A percentile compares a stretch with the other conserved stretches of the same genome.
phyloP scores from a whole-genome alignment of 192 early-diverging fungal species.

The Coemansia sp. region DNA sequence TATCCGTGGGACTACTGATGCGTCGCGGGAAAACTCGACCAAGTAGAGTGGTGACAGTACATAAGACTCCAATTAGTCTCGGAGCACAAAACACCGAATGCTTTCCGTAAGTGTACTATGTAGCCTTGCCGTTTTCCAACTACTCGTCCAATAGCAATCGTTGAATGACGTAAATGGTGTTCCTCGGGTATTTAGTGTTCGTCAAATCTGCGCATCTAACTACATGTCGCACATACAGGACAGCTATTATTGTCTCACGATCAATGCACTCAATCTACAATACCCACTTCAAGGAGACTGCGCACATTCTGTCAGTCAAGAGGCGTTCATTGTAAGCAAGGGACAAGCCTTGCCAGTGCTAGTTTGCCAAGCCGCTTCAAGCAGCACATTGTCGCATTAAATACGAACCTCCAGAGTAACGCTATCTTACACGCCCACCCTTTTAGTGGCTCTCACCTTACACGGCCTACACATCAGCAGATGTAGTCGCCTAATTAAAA shows the following conservation, averaged over 20 bases:
- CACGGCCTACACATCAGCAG: background rate
- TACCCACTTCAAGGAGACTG: background rate
- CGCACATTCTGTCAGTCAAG: background rate
- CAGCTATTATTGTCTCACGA: background rate
- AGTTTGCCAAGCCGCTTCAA: background rate
- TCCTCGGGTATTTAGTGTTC: too few species aligned
- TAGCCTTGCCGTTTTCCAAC: too few species aligned
- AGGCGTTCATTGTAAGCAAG: background rate
- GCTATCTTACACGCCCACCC: background rate
- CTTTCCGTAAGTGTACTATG: too few species aligned
- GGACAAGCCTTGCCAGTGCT: background rate
- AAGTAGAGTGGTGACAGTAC: background rate
- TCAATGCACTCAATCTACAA: background rate
- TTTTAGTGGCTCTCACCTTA: background rate
- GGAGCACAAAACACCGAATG: too few species aligned
- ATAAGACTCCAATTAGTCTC: background rate
- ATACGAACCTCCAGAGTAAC: background rate
- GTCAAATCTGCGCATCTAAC: too few species aligned
- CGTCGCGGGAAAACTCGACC: background rate
- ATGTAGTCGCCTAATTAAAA: background rate
- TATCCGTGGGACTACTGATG: background rate
- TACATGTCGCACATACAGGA: too few species aligned
- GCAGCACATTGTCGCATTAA: background rate
- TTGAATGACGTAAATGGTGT: too few species aligned
- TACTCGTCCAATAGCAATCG: too few species aligned